Conservation (phyloP, 345 rosid species). For the Corchorus capsularis region DNA sequence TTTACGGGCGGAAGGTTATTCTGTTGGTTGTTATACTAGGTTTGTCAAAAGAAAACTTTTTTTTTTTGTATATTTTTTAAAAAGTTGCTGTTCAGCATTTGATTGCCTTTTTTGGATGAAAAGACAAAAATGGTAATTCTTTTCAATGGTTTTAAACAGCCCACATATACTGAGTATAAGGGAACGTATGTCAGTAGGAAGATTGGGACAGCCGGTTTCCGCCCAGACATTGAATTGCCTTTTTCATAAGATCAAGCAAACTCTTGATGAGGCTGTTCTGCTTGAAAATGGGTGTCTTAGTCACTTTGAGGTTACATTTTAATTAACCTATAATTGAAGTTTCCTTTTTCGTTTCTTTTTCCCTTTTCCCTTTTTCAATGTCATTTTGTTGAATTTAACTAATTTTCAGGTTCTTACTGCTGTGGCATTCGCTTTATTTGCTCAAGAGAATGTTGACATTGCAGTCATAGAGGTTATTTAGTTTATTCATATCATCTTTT, state of each 20-base stretch:
- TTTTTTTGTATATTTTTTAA: neutral
- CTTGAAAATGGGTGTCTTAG: conserved; percentile 65
- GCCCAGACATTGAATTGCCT: conserved; percentile 53
- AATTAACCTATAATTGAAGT: neutral
- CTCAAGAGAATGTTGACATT: conserved; percentile 70
- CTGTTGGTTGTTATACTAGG: conserved; percentile 91
- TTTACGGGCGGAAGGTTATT: conserved; percentile 67
- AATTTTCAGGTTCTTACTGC: conserved; percentile 78
- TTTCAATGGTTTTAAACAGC: conserved; percentile 38
- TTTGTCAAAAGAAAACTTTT: conserved; percentile 1
- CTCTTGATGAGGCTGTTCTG: conserved; percentile 58
- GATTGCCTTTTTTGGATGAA: neutral
- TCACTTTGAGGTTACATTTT: conserved; percentile 86
- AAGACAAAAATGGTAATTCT: neutral
- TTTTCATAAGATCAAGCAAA: conserved; percentile 52
- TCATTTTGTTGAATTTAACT: neutral
- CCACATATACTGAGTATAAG: conserved; percentile 81
- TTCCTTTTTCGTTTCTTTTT: neutral
- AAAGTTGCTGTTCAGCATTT: neutral
- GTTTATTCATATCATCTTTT: conserved; percentile 1
- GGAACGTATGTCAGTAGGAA: conserved; percentile 75
- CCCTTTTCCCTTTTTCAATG: neutral
- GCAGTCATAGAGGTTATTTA: conserved; percentile 76
- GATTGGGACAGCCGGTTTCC: conserved; percentile 59
- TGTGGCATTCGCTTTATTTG: conserved; percentile 70